Conservation (phyloP, 2,329 filamentous ascomycete species). For the Penicillium sp. region DNA sequence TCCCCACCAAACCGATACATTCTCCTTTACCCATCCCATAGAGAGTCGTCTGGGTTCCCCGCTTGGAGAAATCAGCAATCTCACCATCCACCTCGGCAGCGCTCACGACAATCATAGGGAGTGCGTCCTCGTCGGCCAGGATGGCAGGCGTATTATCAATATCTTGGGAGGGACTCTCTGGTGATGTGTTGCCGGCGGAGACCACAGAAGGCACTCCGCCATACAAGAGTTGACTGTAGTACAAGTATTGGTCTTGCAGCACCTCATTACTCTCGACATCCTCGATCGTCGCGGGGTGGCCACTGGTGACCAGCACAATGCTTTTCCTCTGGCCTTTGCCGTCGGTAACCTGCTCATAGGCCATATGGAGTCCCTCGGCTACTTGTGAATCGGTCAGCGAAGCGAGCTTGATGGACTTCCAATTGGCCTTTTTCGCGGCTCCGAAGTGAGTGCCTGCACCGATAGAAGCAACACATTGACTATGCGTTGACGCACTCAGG, state of each 20-base stretch:
- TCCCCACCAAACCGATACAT: background rate
- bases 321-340: background rate
- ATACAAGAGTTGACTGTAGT: background rate
- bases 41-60: background rate
- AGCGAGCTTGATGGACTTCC: background rate
- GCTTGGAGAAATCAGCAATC: background rate
- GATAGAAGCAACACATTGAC: background rate
- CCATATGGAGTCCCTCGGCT: background rate
- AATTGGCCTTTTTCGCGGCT: background rate
- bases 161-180: background rate
- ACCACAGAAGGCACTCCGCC: background rate
- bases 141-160: background rate
- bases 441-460: background rate
- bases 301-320: background rate
- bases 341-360: too few relatives aligned
- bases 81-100: background rate
- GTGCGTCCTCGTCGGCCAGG: background rate
- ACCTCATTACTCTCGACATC: background rate
- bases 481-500: background rate
- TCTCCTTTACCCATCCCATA: background rate
- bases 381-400: background rate
- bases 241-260: background rate
- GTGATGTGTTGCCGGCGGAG: background rate
- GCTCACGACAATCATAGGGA: background rate
- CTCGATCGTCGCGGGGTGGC: background rate